These are phyloP conservation scores for Penicillium cosmopolitanum DNA, from an alignment of 495 filamentous ascomycete species.

Conservation along the genomic window DNA sequence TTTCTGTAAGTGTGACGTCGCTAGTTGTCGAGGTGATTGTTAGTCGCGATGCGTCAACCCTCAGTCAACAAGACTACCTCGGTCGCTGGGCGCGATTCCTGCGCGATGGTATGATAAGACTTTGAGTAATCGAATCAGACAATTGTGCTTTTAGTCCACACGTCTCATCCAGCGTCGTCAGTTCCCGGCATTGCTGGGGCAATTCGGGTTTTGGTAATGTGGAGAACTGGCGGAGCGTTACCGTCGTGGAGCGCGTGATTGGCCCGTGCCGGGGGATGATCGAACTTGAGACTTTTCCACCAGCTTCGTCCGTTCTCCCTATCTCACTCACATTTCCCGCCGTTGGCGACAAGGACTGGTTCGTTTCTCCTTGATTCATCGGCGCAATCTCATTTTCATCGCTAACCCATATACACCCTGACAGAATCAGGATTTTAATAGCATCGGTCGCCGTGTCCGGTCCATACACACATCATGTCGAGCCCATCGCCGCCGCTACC, in stretches of 20 bases:
- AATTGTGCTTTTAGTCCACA: neutral
- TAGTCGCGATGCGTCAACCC: neutral
- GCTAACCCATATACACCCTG: neutral
- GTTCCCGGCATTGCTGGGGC: slow-evolving; percentile 6
- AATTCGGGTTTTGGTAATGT: slow-evolving; percentile 16
- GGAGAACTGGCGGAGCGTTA: slow-evolving; percentile 27
- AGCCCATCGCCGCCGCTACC: slow-evolving; percentile 44
- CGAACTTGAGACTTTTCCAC: slow-evolving; percentile 41
- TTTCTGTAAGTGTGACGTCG: slow-evolving; percentile 7
- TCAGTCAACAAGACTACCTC: neutral
- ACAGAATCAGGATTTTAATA: slow-evolving; percentile 27
- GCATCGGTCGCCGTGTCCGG: slow-evolving; percentile 27
- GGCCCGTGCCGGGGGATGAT: slow-evolving; percentile 27
- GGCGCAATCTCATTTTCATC: slow-evolving; percentile 9
- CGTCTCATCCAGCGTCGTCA: neutral
- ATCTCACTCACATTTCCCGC: slow-evolving; percentile 29
- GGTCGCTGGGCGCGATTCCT: neutral
- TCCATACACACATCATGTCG: slow-evolving; percentile 43
- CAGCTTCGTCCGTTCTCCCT: slow-evolving; percentile 38
- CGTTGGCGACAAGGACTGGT: slow-evolving; percentile 30
- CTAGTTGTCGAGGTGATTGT: slow-evolving; percentile 1
- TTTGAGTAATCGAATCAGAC: neutral
- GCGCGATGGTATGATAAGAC: neutral
- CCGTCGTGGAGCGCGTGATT: slow-evolving; percentile 41
- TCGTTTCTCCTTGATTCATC: slow-evolving; percentile 11